Conservation (phyloP, 2,329 filamentous ascomycete genomes). For the Aspergillus fumigatus region DNA sequence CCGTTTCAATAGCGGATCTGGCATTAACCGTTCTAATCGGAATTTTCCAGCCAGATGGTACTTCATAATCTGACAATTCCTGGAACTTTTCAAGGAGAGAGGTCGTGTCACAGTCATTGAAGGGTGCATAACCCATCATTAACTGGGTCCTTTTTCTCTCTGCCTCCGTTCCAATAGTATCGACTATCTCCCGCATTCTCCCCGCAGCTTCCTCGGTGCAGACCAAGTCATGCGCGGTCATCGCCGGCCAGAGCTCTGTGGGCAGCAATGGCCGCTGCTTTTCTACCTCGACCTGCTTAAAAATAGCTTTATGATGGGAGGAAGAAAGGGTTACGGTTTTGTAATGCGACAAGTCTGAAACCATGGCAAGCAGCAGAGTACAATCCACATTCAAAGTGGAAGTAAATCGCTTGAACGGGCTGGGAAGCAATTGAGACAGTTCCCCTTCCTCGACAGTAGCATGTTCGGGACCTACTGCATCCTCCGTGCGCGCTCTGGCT, state of each 20-base stretch:
- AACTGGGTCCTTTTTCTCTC: conserved; percentile 58
- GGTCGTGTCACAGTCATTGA: conserved; percentile 27
- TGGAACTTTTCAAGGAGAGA: conserved; percentile 36
- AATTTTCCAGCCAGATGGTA: conserved; percentile 53
- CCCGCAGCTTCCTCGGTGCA: conserved; percentile 63
- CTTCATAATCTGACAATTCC: conserved; percentile 49
- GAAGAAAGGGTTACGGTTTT: conserved; percentile 41
- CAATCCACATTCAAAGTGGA: conserved; percentile 45
- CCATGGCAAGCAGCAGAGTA: conserved; percentile 66
- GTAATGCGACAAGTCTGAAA: conserved; percentile 67
- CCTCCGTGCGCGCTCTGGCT: conserved; percentile 5
- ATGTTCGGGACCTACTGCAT: conserved; percentile 4
- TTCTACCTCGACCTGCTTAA: conserved; percentile 63
- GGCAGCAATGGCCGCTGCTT: conserved; percentile 56
- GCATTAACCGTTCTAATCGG: conserved; percentile 57
- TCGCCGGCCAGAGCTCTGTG: conserved; percentile 58
- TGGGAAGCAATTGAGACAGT: conserved; percentile 35
- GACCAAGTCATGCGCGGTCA: conserved; percentile 54
- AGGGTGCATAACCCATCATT: conserved; percentile 50
- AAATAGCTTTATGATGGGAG: conserved; percentile 57
- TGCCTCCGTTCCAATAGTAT: conserved; percentile 57
- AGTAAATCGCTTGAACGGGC: conserved; percentile 40
- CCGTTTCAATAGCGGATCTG: conserved; percentile 36
- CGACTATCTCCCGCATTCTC: conserved; percentile 64
- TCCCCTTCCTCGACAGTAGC: conserved; percentile 11